phyloP scores from a whole-genome alignment of 306 rosid species.

The Lathyrus tuberosus region DNA sequence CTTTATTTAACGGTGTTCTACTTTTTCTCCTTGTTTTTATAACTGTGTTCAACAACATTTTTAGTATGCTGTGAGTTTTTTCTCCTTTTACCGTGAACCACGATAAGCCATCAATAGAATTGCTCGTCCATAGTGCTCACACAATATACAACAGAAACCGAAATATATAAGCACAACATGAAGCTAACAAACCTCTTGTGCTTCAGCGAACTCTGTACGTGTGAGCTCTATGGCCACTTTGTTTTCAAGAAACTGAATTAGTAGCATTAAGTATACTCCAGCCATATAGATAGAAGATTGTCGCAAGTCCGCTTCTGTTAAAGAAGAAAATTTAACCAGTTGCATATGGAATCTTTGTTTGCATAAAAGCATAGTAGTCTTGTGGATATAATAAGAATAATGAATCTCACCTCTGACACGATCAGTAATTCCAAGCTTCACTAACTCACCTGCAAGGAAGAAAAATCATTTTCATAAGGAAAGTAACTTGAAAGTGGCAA shows the following conservation, averaged over 20 bases:
- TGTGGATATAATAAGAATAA: slow-evolving; percentile 33
- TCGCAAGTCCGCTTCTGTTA: slow-evolving; percentile 88
- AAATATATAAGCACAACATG: slow-evolving; percentile 17
- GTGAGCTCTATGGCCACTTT: slow-evolving; percentile 95
- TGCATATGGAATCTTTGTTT: slow-evolving; percentile 30
- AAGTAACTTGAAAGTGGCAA: slow-evolving; percentile 21
- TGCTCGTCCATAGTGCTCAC: slow-evolving; percentile 13
- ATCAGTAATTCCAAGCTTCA: slow-evolving; percentile 90
- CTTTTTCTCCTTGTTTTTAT: neutral
- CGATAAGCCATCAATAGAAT: neutral
- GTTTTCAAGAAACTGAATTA: slow-evolving; percentile 96
- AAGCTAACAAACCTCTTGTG: slow-evolving; percentile 75
- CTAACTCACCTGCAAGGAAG: slow-evolving; percentile 74
- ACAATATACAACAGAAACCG: slow-evolving; percentile 31
- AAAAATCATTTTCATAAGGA: slow-evolving; percentile 25
- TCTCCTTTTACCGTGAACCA: neutral
- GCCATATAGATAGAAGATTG: slow-evolving; percentile 99
- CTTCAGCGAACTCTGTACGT: slow-evolving; percentile 86
- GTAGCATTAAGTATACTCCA: slow-evolving; percentile 90
- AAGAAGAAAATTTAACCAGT: slow-evolving; percentile 44
- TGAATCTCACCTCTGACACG: slow-evolving; percentile 78
- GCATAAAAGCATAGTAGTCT: slow-evolving; percentile 31
- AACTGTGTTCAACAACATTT: neutral
- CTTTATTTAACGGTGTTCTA: neutral
- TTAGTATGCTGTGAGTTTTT: neutral